A percentile compares a stretch with the other conserved stretches of the same genome.
These are phyloP conservation scores for Hypoxylon sp. DNA, from an alignment of 2,329 filamentous ascomycete species.

Conservation along the genomic window DNA sequence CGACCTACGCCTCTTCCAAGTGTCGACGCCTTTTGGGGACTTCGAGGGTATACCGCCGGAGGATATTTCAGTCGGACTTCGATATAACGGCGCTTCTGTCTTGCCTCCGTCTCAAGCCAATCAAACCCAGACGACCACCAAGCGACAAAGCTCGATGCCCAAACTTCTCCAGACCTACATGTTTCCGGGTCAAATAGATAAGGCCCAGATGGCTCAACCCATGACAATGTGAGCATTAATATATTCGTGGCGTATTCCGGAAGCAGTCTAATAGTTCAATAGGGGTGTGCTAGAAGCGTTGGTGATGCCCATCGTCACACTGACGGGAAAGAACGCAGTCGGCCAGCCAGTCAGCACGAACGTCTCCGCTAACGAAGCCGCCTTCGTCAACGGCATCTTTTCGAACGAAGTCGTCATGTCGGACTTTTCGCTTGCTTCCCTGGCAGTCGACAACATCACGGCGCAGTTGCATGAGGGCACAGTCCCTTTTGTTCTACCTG, in stretches of 20 bases:
- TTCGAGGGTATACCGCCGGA: conserved; percentile 65
- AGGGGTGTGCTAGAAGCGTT: conserved; percentile 71
- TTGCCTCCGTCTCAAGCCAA: conserved; percentile 55
- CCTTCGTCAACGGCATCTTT: conserved; percentile 79
- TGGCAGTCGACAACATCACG: conserved; percentile 63
- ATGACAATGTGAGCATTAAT: conserved; percentile 70
- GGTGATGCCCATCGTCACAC: conserved; percentile 75
- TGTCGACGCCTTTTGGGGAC: conserved; percentile 68
- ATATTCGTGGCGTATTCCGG: not conserved
- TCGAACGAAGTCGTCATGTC: conserved; percentile 68
- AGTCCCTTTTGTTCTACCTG: conserved; percentile 76
- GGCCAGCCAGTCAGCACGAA: conserved; percentile 70
- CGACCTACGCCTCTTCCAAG: conserved; percentile 79
- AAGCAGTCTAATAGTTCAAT: conserved; percentile 22
- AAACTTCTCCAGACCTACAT: conserved; percentile 71
- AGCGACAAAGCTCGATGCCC: conserved; percentile 50
- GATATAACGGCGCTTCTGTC: conserved; percentile 67
- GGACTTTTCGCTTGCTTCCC: conserved; percentile 61
- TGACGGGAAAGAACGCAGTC: conserved; percentile 67
- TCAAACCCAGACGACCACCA: conserved; percentile 40
- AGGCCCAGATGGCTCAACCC: conserved; percentile 63
- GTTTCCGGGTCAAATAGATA: conserved; percentile 77
- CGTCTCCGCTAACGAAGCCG: conserved; percentile 76
- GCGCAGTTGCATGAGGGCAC: conserved; percentile 62
- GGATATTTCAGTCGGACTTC: conserved; percentile 67